Percentiles rank a stretch among this genome's conserved stretches.
Conservation (phyloP, 2,329 filamentous ascomycete species). For the Stachybotrys chlorohalonatus region DNA sequence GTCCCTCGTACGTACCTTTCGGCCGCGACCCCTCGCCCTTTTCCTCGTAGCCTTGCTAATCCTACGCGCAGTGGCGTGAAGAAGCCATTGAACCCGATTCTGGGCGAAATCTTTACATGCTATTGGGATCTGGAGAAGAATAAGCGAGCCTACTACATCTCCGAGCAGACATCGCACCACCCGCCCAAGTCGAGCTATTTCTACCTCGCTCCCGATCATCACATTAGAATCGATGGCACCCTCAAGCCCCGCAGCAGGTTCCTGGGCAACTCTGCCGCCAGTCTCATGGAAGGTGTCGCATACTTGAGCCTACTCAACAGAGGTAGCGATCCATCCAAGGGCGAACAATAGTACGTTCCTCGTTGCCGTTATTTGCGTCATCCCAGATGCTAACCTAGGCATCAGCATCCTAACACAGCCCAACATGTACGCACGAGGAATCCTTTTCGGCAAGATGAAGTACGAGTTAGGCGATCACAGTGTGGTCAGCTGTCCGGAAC, state of each 20-base stretch:
- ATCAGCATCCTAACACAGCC: conserved; percentile 82
- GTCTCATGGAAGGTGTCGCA: conserved; percentile 95
- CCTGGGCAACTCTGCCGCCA: conserved; percentile 92
- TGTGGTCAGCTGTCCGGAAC: conserved; percentile 82
- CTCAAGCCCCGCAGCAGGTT: conserved; percentile 94
- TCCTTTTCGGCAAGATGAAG: conserved; percentile 98
- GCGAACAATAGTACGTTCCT: conserved; percentile 74
- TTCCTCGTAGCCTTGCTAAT: conserved; percentile 9
- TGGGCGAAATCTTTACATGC: conserved; percentile 89
- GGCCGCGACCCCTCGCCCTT: not conserved
- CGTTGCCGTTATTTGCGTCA: not conserved
- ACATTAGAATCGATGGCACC: conserved; percentile 92
- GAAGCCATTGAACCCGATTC: conserved; percentile 92
- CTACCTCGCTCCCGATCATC: conserved; percentile 89
- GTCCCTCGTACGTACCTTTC: conserved; percentile 65
- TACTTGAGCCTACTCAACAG: conserved; percentile 76
- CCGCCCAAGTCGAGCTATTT: conserved; percentile 99
- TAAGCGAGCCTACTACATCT: conserved; percentile 87
- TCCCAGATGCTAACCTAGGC: not conserved
- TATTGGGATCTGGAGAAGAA: conserved; percentile 88
- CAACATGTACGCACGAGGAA: conserved; percentile 97
- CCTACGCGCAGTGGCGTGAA: conserved; percentile 68
- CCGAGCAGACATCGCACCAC: conserved; percentile 96
- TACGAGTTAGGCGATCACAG: conserved; percentile 97
- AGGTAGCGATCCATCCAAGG: conserved; percentile 52